A percentile compares a stretch with the other conserved stretches of the same genome.
phyloP scores from a whole-genome alignment of 768 basidiomycete species.

The Hemileccinum impolitum region DNA sequence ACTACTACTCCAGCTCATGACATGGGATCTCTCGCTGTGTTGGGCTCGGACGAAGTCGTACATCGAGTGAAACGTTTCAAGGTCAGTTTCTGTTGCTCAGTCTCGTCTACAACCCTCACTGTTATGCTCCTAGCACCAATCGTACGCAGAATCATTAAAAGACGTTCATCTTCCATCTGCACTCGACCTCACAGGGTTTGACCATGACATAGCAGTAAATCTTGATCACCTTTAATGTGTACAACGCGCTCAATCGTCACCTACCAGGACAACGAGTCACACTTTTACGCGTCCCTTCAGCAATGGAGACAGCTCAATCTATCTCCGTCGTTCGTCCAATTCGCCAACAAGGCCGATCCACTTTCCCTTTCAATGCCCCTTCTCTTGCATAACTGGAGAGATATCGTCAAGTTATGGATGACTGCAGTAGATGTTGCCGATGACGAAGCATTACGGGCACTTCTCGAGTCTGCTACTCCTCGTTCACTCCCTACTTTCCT shows the following conservation, averaged over 20 bases:
- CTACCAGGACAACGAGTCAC: conserved; percentile 67
- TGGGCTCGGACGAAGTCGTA: conserved; percentile 22
- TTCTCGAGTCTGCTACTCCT: conserved; percentile 63
- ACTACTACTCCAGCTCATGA: background rate
- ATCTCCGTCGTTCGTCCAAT: conserved; percentile 67
- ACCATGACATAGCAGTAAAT: conserved; percentile 54
- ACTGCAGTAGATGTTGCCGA: conserved; percentile 54
- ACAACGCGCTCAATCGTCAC: background rate
- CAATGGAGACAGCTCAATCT: conserved; percentile 83
- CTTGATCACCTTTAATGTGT: background rate
- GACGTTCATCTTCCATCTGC: conserved; percentile 71
- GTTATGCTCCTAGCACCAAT: conserved; percentile 56
- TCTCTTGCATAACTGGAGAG: conserved; percentile 75
- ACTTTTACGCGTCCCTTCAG: conserved; percentile 70
- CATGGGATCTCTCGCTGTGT: conserved; percentile 8
- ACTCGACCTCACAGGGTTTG: conserved; percentile 51
- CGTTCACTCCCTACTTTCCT: background rate
- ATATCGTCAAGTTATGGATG: conserved; percentile 65
- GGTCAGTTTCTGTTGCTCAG: conserved; percentile 24
- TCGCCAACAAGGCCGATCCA: conserved; percentile 56
- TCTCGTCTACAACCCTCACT: background rate
- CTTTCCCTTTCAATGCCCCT: conserved; percentile 76
- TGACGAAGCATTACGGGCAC: conserved; percentile 66
- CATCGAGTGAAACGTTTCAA: conserved; percentile 51
- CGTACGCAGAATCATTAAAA: conserved; percentile 63